Evolutionary conservation across 345 rosid genomes (phyloP).

Genomic region (Balakata baccata): DNA sequence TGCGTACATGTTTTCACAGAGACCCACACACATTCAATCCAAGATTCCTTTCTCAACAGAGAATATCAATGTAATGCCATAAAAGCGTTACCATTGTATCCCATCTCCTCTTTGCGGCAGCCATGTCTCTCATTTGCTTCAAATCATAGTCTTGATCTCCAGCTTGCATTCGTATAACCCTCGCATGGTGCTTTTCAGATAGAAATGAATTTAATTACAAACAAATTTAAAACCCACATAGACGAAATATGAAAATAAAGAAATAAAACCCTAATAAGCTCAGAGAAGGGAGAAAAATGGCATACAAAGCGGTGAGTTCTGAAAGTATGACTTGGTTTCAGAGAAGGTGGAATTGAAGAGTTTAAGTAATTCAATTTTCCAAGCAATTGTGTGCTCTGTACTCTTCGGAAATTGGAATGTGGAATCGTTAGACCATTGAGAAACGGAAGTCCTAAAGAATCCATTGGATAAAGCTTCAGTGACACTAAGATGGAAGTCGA

Average conservation of each 20-base stretch:
- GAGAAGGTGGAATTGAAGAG: conserved; percentile 19
- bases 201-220: not conserved
- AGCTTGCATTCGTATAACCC: conserved; percentile 55
- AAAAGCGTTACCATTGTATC: conserved; percentile 63
- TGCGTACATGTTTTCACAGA: no score
- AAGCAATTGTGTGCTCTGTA: conserved; percentile 7
- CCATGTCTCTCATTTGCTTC: conserved; percentile 89
- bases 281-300: conserved; percentile 2
- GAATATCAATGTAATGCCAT: not conserved
- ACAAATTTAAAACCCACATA: not conserved
- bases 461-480: conserved; percentile 27
- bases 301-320: conserved; percentile 28
- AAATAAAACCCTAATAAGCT: conserved; percentile 12
- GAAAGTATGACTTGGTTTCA: conserved; percentile 17
- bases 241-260: not conserved
- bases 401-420: conserved; percentile 14
- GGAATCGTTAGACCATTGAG: conserved; percentile 22
- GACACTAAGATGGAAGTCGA: not conserved
- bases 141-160: conserved; percentile 65
- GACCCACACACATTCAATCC: not conserved
- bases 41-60: conserved; percentile 1
- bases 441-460: conserved; percentile 41
- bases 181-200: conserved; percentile 34
- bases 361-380: conserved; percentile 21
- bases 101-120: conserved; percentile 95